A percentile compares a stretch with the other conserved stretches of the same genome.
These are phyloP conservation scores for Aspergillus pseudonomiae DNA, from an alignment of 2,329 filamentous ascomycete genomes.

Conservation along the genomic window DNA sequence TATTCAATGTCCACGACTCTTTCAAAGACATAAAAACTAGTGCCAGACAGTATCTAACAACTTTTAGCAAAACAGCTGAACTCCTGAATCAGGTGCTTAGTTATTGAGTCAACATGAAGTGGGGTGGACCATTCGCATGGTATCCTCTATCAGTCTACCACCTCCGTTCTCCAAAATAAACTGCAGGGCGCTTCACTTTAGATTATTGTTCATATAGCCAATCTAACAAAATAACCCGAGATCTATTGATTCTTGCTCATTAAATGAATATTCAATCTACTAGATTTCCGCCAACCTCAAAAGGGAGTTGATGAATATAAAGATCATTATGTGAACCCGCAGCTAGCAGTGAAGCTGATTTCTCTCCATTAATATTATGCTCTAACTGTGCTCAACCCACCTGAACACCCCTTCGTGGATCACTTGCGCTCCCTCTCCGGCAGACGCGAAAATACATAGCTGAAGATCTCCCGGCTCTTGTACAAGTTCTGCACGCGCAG, in stretches of 20 bases:
- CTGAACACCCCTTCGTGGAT: background rate
- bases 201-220: background rate
- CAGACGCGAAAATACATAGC: conserved; percentile 75
- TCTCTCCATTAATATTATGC: background rate
- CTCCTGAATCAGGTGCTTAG: no score
- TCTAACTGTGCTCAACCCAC: background rate
- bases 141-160: background rate
- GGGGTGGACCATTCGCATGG: no score
- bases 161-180: background rate
- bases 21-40: background rate
- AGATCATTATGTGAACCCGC: background rate
- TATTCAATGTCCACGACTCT: background rate
- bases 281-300: background rate
- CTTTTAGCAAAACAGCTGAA: background rate
- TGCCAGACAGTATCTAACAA: background rate
- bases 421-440: conserved; percentile 32
- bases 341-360: background rate
- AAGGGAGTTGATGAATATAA: background rate
- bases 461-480: conserved; percentile 91
- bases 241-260: background rate
- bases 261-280: background rate
- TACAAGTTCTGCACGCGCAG: conserved; percentile 83
- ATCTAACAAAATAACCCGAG: background rate
- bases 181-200: background rate
- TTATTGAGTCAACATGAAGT: no score